Evolutionary conservation across 306 rosid genomes (phyloP).

Genomic region (Trichosanthes cucumerina): DNA sequence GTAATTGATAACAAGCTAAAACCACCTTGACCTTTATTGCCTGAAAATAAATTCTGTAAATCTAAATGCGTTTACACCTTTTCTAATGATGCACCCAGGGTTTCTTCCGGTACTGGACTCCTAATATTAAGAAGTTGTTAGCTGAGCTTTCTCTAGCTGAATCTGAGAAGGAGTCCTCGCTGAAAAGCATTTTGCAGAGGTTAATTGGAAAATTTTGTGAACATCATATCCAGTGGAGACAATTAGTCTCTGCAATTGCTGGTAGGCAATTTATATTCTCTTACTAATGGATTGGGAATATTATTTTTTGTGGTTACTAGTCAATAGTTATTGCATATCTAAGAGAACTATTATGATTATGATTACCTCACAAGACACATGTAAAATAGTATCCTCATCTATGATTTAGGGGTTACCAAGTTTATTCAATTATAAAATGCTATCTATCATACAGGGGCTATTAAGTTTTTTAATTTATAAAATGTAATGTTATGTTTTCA

Average conservation of each 20-base stretch:
- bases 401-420: not conserved
- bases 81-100: conserved; percentile 53
- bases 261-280: conserved; percentile 31
- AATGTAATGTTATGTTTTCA: not conserved
- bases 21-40: not conserved
- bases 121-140: conserved; percentile 47
- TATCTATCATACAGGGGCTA: not conserved
- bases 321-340: not conserved
- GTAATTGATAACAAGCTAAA: conserved; percentile 5
- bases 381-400: not conserved
- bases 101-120: conserved; percentile 83
- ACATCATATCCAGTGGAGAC: conserved; percentile 74
- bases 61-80: conserved; percentile 10
- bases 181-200: conserved; percentile 75
- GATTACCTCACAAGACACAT: not conserved
- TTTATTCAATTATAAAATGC: not conserved
- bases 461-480: not conserved
- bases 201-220: conserved; percentile 61
- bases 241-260: conserved; percentile 69
- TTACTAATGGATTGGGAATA: not conserved
- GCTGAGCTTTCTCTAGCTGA: conserved; percentile 67
- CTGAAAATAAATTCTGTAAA: not conserved
- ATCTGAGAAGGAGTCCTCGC: conserved; percentile 56
- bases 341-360: not conserved
- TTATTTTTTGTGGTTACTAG: not conserved